Base-by-base conservation (phyloP, 2,329 filamentous ascomycete genomes). In the Xylaria sp. region DNA sequence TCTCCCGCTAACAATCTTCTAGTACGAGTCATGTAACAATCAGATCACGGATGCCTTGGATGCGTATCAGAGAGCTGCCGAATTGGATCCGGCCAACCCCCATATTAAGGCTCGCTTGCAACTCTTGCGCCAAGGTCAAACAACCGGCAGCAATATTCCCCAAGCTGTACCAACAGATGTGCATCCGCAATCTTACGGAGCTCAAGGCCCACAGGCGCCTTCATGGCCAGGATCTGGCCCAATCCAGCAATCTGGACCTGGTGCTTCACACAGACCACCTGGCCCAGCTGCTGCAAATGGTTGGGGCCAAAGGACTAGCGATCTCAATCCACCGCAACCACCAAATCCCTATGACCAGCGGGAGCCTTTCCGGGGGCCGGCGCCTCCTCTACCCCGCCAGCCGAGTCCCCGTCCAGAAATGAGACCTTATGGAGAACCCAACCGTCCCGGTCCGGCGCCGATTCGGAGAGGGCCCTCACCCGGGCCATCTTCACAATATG, bases 21-120 rank as follows among this genome's bases (percentile, higher is more conserved):
- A 97, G 92, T 99, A 99, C 78, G 96, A 99, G 80, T 97, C 94
- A 31, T 99, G 96, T 82, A 98, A 99, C 86, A 98, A 98, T 82
- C 96, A 99, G 82, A 97, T 97, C 67, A 93, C 90, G 61, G 96
- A 99, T 84, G 96, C 96, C 0, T 86, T 98, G 53, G 96, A 99
- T 80, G 96, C 96, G 6, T 99, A 98, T 79, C 92, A 95, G 77
- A 89, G 96, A 74, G 96, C 96, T 48, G 94, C 94, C 42, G 96
- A 99, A 79, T 88, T 99, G 72, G 96, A 99, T 78, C 95, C 96
- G 0, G 86, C 85, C 70, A 98, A 99, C 78, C 92, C 93, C 46
- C 95, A 98, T 80, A 98, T 99, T 85, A 98, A 98, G 81, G 94
- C 94, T 66, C 90, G 96, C 70, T 86, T 99, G 70, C 93, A 97